These are phyloP conservation scores for Yueomyces sp. DNA, from an alignment of 805 yeast genomes.

Conservation along the genomic window DNA sequence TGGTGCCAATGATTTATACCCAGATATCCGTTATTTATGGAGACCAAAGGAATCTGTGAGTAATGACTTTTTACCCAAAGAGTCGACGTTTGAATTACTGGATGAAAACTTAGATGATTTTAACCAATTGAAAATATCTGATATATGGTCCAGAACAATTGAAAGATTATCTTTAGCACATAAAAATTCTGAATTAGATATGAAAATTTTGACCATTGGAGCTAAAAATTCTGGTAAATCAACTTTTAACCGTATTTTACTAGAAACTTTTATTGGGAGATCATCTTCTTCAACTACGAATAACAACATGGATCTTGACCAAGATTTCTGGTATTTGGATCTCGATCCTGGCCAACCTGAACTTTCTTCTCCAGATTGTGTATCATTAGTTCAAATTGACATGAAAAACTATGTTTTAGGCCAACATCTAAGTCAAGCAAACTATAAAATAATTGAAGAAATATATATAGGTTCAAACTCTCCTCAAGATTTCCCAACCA, in stretches of 20 bases:
- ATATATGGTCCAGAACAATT: constrained; percentile 12
- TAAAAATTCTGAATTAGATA: constrained; percentile 11
- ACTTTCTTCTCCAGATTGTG: constrained; percentile 54
- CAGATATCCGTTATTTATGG: constrained; percentile 15
- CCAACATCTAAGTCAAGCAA: constrained; percentile 12
- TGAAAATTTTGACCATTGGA: constrained; percentile 27
- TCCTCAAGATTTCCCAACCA: constrained; percentile 52
- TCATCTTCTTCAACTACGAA: too few species aligned
- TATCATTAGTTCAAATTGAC: constrained; percentile 35
- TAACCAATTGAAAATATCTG: constrained; percentile 8
- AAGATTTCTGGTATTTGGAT: constrained; percentile 38
- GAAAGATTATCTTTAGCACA: constrained; percentile 14
- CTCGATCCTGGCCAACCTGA: constrained; percentile 88
- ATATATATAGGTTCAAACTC: constrained; percentile 50
- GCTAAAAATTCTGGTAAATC: constrained; percentile 75
- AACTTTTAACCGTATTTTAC: constrained; percentile 42
- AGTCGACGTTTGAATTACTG: constrained; percentile 8
- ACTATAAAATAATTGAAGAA: constrained; percentile 9
- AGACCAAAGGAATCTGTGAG: constrained; percentile 3
- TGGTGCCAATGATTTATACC: constrained; percentile 6
- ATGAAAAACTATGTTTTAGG: constrained; percentile 12
- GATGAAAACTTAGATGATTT: constrained; percentile 4
- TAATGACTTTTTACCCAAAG: constrained; percentile 1
- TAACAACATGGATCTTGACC: neutral
- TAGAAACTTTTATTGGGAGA: constrained; percentile 29